A percentile compares a stretch with the other conserved stretches of the same genome.
phyloP scores from a whole-genome alignment of 345 rosid genomes.

The Abelmoschus esculentus region DNA sequence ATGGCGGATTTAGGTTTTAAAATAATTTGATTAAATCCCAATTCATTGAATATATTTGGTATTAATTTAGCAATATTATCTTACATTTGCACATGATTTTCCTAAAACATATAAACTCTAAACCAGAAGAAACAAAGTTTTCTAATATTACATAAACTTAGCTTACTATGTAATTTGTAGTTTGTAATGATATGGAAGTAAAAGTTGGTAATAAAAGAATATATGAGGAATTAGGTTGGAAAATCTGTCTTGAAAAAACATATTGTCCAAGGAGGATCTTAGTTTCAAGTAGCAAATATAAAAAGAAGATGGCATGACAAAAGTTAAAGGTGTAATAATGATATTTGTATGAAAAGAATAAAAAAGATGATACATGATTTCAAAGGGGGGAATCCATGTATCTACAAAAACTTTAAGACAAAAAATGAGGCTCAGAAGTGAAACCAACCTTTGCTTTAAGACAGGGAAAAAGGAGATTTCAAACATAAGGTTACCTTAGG shows the following conservation, averaged over 20 bases:
- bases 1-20: too few relatives aligned
- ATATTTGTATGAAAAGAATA: not conserved
- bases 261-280: constrained; percentile 17
- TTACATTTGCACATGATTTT: too few relatives aligned
- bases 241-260: constrained; percentile 7
- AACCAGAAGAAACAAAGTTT: too few relatives aligned
- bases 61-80: too few relatives aligned
- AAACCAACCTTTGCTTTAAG: constrained; percentile 48
- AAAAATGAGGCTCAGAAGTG: constrained; percentile 51
- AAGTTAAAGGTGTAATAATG: not conserved
- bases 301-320: not conserved
- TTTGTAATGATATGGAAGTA: too few relatives aligned
- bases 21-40: too few relatives aligned
- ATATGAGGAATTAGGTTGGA: constrained; percentile 16
- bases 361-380: not conserved
- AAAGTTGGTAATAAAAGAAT: not conserved
- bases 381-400: constrained; percentile 31
- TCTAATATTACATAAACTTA: too few relatives aligned
- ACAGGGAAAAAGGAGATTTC: constrained; percentile 25
- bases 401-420: constrained; percentile 50
- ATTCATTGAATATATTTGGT: too few relatives aligned
- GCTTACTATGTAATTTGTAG: too few relatives aligned
- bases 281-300: constrained; percentile 2
- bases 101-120: too few relatives aligned
- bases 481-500: constrained; percentile 34